phyloP scores from a whole-genome alignment of 306 rosid genomes.

The Spatholobus suberectus region DNA sequence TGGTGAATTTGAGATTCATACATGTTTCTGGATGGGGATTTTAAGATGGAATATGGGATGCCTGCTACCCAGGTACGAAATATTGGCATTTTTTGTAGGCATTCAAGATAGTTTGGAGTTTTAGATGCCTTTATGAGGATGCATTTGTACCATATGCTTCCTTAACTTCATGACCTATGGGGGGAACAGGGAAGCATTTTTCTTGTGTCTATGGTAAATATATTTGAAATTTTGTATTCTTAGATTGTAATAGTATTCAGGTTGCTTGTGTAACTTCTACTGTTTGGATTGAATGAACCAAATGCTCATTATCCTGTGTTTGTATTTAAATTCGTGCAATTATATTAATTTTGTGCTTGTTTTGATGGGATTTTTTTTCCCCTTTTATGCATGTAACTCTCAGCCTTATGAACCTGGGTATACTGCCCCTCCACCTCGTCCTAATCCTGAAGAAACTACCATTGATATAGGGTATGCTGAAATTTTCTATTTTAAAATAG shows the following conservation, averaged over 20 bases:
- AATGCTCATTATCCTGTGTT: neutral
- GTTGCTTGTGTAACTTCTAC: neutral
- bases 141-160: neutral
- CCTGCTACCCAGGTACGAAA: neutral
- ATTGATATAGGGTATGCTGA: slow-evolving; percentile 86
- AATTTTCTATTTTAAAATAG: neutral
- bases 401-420: slow-evolving; percentile 89
- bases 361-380: slow-evolving; percentile 27
- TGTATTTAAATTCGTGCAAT: slow-evolving; percentile 4
- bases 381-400: slow-evolving; percentile 27
- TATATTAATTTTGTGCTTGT: neutral
- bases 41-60: neutral
- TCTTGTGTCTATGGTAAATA: neutral
- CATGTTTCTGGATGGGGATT: neutral
- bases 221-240: neutral
- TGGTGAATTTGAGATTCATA: neutral
- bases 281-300: slow-evolving; percentile 31
- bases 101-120: slow-evolving; percentile 20
- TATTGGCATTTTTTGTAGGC: neutral
- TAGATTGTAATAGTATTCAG: neutral
- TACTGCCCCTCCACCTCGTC: slow-evolving; percentile 87
- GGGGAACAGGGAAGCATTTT: neutral
- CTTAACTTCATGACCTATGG: neutral
- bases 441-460: slow-evolving; percentile 81
- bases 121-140: neutral